phyloP scores from a whole-genome alignment of 345 rosid species.

The Raphanus sativus region DNA sequence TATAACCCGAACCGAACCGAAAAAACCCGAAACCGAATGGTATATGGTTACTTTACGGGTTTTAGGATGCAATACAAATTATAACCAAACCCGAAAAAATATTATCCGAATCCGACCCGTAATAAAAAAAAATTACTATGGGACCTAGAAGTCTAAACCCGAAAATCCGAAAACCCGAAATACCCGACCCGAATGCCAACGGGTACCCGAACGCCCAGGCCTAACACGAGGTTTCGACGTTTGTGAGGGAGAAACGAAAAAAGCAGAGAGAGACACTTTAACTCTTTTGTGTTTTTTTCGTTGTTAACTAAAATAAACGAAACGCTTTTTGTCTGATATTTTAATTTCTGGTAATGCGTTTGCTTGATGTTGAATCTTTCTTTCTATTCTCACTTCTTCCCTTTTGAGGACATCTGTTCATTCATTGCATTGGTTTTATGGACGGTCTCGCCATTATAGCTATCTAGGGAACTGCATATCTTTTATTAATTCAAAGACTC shows the following conservation, averaged over 20 bases:
- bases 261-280: conserved; percentile 6
- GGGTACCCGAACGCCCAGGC: background rate
- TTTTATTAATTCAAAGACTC: background rate
- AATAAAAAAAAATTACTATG: too few species aligned
- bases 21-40: background rate
- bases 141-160: background rate
- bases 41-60: background rate
- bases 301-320: background rate
- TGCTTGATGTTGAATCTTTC: conserved; percentile 21
- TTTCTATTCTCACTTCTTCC: conserved; percentile 11
- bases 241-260: background rate
- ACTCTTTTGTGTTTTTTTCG: background rate
- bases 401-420: conserved; percentile 30
- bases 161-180: too few species aligned
- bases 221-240: background rate
- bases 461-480: conserved; percentile 3
- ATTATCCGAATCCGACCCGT: background rate
- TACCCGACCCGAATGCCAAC: background rate
- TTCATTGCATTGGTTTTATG: conserved; percentile 18
- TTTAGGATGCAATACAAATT: background rate
- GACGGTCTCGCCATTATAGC: conserved; percentile 15
- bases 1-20: background rate
- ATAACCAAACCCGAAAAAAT: background rate
- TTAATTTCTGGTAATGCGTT: conserved; percentile 2
- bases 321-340: conserved; percentile 1